Evolutionary conservation across 306 rosid species (phyloP), one percentile per base, ranked within the genome.

Genomic region (Macrotyloma uniflorum): DNA sequence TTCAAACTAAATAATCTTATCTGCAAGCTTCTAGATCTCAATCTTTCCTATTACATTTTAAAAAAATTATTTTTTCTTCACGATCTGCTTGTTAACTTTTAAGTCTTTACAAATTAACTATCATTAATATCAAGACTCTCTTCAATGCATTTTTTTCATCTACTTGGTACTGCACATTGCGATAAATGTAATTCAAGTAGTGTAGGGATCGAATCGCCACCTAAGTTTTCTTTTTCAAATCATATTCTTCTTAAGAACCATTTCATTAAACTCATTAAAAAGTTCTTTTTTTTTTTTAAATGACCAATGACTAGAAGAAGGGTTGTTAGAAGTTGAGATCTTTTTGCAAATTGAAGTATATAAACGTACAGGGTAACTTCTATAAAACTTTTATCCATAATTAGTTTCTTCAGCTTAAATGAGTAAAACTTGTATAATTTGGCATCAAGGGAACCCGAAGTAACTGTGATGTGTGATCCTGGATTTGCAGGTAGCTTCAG

Each of bases 281-380:
- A n/a, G n/a, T n/a, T n/a, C n/a, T n/a, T n/a, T n/a, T n/a, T n/a
- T 59, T 13, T 8, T 28, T 14, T 58, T 26, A 33, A 33, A 33
- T 33, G 8, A 33, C 36, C 6, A n/a, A 43, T 55, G 68, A 74
- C 70, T 67, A 78, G 68, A 83, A 19, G 45, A 67, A 83, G 24
- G 53, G 69, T 50, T 69, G 78, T 65, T 46, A 18, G 54, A 79
- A 67, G 64, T 30, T 36, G n/a, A n/a, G n/a, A n/a, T n/a, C n/a
- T n/a, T n/a, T n/a, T n/a, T n/a, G n/a, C n/a, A n/a, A n/a, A n/a
- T n/a, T n/a, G n/a, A n/a, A n/a, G n/a, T n/a, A n/a, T n/a, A n/a
- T n/a, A n/a, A n/a, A n/a, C n/a, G n/a, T n/a, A n/a, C n/a, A n/a
- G n/a, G n/a, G n/a, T n/a, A n/a, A n/a, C n/a, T n/a, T n/a, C n/a